A percentile compares a stretch with the other conserved stretches of the same genome.
These are phyloP conservation scores for Bipolaris cookei DNA, from an alignment of 2,329 filamentous ascomycete genomes.

Conservation along the genomic window DNA sequence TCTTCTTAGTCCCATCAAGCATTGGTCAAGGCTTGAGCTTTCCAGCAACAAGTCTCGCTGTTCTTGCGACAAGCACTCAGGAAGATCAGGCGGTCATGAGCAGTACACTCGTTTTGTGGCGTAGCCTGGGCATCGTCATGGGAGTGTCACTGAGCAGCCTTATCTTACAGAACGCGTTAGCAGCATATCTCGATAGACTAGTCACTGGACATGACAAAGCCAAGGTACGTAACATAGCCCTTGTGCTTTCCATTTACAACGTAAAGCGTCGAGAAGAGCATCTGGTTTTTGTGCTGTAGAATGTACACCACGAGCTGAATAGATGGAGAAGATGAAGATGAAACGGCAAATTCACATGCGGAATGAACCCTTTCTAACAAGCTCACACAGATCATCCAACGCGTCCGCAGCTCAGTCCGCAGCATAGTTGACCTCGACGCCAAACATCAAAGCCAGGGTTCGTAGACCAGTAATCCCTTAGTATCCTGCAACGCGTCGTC, in stretches of 20 bases:
- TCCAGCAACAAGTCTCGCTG: slow-evolving; percentile 51
- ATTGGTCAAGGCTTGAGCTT: slow-evolving; percentile 53
- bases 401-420: slow-evolving; percentile 58
- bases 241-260: not conserved
- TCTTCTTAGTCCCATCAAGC: slow-evolving; percentile 50
- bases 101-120: slow-evolving; percentile 73
- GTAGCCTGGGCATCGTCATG: slow-evolving; percentile 73
- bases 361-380: slow-evolving; percentile 9
- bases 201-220: slow-evolving; percentile 67
- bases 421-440: slow-evolving; percentile 55
- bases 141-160: slow-evolving; percentile 75
- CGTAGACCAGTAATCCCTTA: not conserved
- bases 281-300: not conserved
- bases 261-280: not conserved
- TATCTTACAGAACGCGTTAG: slow-evolving; percentile 73
- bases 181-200: slow-evolving; percentile 62
- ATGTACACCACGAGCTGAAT: not conserved
- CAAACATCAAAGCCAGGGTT: slow-evolving; percentile 57
- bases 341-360: not conserved
- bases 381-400: slow-evolving; percentile 49
- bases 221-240: slow-evolving; percentile 41
- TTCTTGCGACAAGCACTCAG: slow-evolving; percentile 52
- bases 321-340: not conserved
- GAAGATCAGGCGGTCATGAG: slow-evolving; percentile 61
- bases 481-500: not conserved